phyloP scores from a whole-genome alignment of 2,329 filamentous ascomycete species.

The Clarireedia monteithiana region DNA sequence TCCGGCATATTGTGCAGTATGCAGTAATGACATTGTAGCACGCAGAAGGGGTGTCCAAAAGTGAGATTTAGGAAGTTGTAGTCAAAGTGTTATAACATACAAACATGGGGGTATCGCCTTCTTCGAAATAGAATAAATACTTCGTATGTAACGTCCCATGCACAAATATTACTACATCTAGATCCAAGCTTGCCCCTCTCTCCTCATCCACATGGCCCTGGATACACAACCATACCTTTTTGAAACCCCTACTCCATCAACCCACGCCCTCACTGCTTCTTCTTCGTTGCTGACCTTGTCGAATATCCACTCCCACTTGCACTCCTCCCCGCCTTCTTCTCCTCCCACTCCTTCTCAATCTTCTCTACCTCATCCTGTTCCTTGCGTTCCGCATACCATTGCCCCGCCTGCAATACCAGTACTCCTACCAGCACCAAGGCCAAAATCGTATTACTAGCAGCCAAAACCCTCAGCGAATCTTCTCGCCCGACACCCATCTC shows the following conservation, averaged over 20 bases:
- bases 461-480: constrained; percentile 83
- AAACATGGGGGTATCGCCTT: background rate
- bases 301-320: constrained; percentile 15
- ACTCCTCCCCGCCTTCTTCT: constrained; percentile 33
- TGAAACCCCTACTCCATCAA: background rate
- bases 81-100: too few relatives aligned
- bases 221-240: background rate
- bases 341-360: constrained; percentile 46
- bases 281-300: constrained; percentile 28
- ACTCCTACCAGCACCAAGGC: constrained; percentile 89
- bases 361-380: constrained; percentile 72
- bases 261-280: constrained; percentile 26
- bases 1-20: too few relatives aligned
- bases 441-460: constrained; percentile 92
- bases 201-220: background rate
- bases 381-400: constrained; percentile 97
- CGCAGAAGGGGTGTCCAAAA: too few relatives aligned
- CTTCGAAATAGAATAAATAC: background rate
- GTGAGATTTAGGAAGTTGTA: too few relatives aligned
- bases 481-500: constrained; percentile 71
- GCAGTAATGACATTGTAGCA: too few relatives aligned
- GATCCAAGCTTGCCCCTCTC: background rate
- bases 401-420: constrained; percentile 84
- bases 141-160: background rate
- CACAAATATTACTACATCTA: background rate